phyloP scores from a whole-genome alignment of 352 stramenopile genomes.

The Phytophthora cryptogea region DNA sequence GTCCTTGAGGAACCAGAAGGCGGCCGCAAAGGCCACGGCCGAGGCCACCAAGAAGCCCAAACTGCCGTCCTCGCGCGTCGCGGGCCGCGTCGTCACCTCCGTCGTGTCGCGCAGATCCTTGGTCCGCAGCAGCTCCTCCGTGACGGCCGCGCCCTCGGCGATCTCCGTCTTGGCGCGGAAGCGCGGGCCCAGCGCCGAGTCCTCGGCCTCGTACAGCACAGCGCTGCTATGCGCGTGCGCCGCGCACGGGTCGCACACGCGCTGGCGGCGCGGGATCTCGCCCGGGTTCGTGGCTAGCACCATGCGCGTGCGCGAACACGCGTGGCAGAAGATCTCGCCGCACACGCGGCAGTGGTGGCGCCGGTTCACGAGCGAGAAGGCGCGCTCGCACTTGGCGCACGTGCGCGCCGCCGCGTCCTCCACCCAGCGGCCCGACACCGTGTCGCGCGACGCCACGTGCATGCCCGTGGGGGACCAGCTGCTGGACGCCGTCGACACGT shows the following conservation, averaged over 20 bases:
- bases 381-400: slow-evolving; percentile 72
- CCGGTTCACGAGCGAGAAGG: slow-evolving; percentile 76
- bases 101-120: slow-evolving; percentile 8
- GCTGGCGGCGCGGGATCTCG: slow-evolving; percentile 70
- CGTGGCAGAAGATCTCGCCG: slow-evolving; percentile 83
- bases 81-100: too few relatives aligned
- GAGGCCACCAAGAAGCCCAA: slow-evolving; percentile 62
- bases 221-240: slow-evolving; percentile 64
- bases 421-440: slow-evolving; percentile 72
- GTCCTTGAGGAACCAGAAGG: slow-evolving; percentile 85
- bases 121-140: slow-evolving; percentile 24
- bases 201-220: slow-evolving; percentile 65
- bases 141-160: slow-evolving; percentile 23
- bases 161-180: slow-evolving; percentile 43
- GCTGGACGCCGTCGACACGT: slow-evolving; percentile 69
- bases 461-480: slow-evolving; percentile 63
- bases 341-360: slow-evolving; percentile 86
- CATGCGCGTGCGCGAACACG: slow-evolving; percentile 81
- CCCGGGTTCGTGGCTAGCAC: slow-evolving; percentile 70
- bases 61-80: slow-evolving; percentile 32
- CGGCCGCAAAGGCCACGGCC: slow-evolving; percentile 58
- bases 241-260: slow-evolving; percentile 75
- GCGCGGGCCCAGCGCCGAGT: slow-evolving; percentile 30
- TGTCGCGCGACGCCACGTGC: slow-evolving; percentile 45
- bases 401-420: slow-evolving; percentile 54